Conservation (phyloP, 306 rosid species). For the Alnus glutinosa region DNA sequence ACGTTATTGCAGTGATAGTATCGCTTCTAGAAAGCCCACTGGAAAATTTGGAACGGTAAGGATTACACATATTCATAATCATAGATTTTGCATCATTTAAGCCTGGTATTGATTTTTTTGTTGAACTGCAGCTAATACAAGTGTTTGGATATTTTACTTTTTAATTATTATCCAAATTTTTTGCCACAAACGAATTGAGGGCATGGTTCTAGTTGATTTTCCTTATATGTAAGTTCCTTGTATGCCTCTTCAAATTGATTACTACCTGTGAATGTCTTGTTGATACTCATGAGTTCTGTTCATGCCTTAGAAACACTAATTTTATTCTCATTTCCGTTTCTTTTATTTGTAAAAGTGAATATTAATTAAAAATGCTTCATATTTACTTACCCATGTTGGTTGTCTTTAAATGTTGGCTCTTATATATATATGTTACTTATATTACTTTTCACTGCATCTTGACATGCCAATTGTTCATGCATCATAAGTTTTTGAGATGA, state of each 20-base stretch:
- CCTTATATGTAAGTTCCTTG: background rate
- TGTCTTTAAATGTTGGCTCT: background rate
- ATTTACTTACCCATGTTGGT: background rate
- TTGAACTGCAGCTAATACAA: background rate
- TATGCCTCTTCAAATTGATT: background rate
- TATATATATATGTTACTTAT: background rate
- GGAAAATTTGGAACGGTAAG: constrained; percentile 86
- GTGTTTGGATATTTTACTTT: background rate
- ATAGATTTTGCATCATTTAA: background rate
- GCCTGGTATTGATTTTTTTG: background rate
- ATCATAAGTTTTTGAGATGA: background rate
- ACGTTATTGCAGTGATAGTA: constrained; percentile 56
- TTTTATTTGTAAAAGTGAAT: background rate
- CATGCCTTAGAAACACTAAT: background rate
- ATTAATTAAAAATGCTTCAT: background rate
- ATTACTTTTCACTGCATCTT: background rate
- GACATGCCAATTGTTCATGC: background rate
- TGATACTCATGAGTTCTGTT: background rate
- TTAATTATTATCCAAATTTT: background rate
- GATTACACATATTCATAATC: background rate
- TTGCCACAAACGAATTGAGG: background rate
- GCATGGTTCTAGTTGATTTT: background rate
- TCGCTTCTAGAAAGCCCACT: constrained; percentile 76
- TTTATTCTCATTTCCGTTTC: no score
- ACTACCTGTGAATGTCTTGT: background rate